Evolutionary conservation across 2,329 filamentous ascomycete genomes (phyloP).

Genomic region (Ophiocordyceps sinensis): DNA sequence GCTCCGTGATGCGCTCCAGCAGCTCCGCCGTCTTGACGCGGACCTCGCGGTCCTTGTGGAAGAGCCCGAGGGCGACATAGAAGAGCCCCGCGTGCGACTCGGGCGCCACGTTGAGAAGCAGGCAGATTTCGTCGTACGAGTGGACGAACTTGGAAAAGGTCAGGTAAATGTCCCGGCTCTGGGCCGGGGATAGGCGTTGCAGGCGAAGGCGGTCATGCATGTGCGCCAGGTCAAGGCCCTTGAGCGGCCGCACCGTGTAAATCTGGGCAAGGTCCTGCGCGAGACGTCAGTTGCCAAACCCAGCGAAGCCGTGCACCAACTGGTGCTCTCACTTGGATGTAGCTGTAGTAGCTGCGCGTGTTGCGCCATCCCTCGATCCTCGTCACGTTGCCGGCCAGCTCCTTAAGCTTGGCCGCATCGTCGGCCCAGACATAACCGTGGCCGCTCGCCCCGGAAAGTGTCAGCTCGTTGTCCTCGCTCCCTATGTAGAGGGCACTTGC

Average conservation of each 20-base stretch:
- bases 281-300: background rate
- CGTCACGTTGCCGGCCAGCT: slow-evolving; percentile 81
- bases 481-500: slow-evolving; percentile 80
- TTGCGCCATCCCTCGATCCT: slow-evolving; percentile 95
- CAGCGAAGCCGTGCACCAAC: background rate
- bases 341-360: slow-evolving; percentile 89
- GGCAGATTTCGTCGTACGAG: slow-evolving; percentile 72
- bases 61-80: slow-evolving; percentile 78
- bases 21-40: slow-evolving; percentile 64
- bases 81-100: slow-evolving; percentile 82
- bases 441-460: slow-evolving; percentile 48
- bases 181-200: slow-evolving; percentile 59
- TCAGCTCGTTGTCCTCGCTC: slow-evolving; percentile 52
- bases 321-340: slow-evolving; percentile 53
- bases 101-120: slow-evolving; percentile 68
- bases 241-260: slow-evolving; percentile 52
- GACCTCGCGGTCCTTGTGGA: slow-evolving; percentile 76
- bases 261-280: slow-evolving; percentile 48
- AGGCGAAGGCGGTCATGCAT: slow-evolving; percentile 83
- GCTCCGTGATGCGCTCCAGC: slow-evolving; percentile 66
- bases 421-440: slow-evolving; percentile 95
- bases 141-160: slow-evolving; percentile 62
- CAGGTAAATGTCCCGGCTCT: slow-evolving; percentile 74
- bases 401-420: slow-evolving; percentile 63
- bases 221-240: slow-evolving; percentile 77